Evolutionary conservation across 768 basidiomycete species (phyloP).

Genomic region (Coprinopsis strossmayeri): DNA sequence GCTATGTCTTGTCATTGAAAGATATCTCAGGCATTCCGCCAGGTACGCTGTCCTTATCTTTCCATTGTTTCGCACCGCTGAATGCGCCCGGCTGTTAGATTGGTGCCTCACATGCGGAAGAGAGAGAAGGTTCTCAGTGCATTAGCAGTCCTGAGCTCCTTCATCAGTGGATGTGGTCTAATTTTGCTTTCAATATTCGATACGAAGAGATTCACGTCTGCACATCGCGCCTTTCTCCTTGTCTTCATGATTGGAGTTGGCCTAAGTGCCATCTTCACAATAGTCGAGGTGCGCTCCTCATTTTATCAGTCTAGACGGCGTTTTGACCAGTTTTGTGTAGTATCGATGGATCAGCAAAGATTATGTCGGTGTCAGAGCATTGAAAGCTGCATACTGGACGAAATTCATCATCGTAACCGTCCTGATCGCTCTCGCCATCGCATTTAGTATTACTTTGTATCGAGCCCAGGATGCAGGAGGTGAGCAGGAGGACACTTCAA

Average conservation of each 20-base stretch:
- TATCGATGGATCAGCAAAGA: slow-evolving; percentile 62
- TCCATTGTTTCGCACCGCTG: slow-evolving; percentile 1
- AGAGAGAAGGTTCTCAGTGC: slow-evolving; percentile 48
- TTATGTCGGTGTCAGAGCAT: slow-evolving; percentile 34
- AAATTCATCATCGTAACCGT: slow-evolving; percentile 56
- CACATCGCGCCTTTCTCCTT: slow-evolving; percentile 58
- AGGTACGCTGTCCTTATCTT: slow-evolving; percentile 26
- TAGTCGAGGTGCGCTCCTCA: slow-evolving; percentile 51
- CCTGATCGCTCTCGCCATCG: slow-evolving; percentile 57
- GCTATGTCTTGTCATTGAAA: slow-evolving; percentile 52
- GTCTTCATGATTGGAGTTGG: slow-evolving; percentile 70
- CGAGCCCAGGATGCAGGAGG: slow-evolving; percentile 43
- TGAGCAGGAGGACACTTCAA: too few relatives aligned
- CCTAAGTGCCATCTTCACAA: slow-evolving; percentile 68
- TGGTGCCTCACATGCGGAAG: slow-evolving; percentile 52
- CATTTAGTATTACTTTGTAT: slow-evolving; percentile 51
- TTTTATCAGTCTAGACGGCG: neutral
- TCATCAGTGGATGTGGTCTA: slow-evolving; percentile 59
- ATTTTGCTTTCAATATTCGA: slow-evolving; percentile 70
- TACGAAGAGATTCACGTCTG: slow-evolving; percentile 42
- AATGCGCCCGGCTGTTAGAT: slow-evolving; percentile 25
- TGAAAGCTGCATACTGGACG: slow-evolving; percentile 49
- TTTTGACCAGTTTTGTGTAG: slow-evolving; percentile 22
- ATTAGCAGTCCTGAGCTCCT: slow-evolving; percentile 55
- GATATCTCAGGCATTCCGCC: slow-evolving; percentile 59